phyloP scores from a whole-genome alignment of 257 asterid genomes.

The Salvia miltiorrhiza region DNA sequence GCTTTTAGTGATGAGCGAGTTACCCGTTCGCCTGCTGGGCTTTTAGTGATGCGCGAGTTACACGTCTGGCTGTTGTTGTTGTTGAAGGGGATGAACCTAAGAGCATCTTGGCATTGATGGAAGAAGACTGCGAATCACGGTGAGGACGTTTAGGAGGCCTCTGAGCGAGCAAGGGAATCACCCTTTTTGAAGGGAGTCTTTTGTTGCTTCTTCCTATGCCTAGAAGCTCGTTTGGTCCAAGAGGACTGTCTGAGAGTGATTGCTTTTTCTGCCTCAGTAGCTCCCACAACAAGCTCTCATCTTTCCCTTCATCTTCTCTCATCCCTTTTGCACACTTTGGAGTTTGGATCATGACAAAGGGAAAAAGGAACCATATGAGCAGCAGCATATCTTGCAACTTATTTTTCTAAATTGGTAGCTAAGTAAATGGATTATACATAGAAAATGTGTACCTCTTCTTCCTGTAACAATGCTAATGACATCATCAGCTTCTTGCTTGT shows the following conservation, averaged over 20 bases:
- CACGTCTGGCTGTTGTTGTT: conserved; percentile 27
- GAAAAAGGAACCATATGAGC: background rate
- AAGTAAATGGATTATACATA: conserved; percentile 1
- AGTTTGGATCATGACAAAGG: conserved; percentile 14
- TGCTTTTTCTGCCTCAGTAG: conserved; percentile 57
- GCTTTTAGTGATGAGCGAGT: background rate
- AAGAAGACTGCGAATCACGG: conserved; percentile 30
- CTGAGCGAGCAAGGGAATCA: conserved; percentile 23
- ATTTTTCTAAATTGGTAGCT: too few relatives aligned
- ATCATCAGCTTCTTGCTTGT: conserved; percentile 30
- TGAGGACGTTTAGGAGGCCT: conserved; percentile 19
- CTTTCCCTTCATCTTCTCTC: conserved; percentile 46
- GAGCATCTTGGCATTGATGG: conserved; percentile 30
- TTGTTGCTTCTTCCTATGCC: conserved; percentile 33
- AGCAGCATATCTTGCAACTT: conserved; percentile 1
- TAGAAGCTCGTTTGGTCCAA: conserved; percentile 38
- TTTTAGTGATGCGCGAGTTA: background rate
- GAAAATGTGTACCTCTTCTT: conserved; percentile 43
- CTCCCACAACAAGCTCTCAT: conserved; percentile 53
- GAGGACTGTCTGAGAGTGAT: conserved; percentile 39
- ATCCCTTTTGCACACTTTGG: background rate
- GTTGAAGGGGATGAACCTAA: conserved; percentile 56
- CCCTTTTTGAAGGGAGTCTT: conserved; percentile 27
- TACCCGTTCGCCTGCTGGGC: conserved; percentile 12
- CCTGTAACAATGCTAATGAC: conserved; percentile 28